phyloP scores from a whole-genome alignment of 495 filamentous ascomycete genomes.

The Podospora didyma region DNA sequence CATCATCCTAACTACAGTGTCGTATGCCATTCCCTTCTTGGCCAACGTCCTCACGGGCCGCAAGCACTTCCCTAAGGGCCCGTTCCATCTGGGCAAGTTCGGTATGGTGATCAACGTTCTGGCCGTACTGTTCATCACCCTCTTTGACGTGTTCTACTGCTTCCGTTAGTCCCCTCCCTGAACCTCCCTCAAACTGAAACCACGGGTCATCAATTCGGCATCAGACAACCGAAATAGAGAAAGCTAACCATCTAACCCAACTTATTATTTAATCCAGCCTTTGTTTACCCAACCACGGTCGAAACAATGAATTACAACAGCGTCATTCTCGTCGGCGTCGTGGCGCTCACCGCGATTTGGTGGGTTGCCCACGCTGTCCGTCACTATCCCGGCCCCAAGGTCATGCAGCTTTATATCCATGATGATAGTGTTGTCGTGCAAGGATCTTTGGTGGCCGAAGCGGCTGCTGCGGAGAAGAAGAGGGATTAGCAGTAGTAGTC shows the following conservation, averaged over 20 bases:
- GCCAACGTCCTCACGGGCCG: conserved; percentile 67
- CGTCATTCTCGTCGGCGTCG: conserved; percentile 57
- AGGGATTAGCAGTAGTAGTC: neutral
- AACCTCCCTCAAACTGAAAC: neutral
- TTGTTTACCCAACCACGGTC: conserved; percentile 49
- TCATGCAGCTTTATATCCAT: conserved; percentile 45
- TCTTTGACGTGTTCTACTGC: conserved; percentile 71
- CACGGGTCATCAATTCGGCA: too few relatives aligned
- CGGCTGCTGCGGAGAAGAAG: neutral
- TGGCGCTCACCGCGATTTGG: conserved; percentile 52
- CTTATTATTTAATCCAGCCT: conserved; percentile 40
- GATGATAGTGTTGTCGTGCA: conserved; percentile 17
- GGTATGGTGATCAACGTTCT: conserved; percentile 59
- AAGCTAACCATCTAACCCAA: too few relatives aligned
- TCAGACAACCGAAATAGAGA: too few relatives aligned
- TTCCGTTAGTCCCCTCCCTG: conserved; percentile 41
- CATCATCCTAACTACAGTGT: conserved; percentile 67
- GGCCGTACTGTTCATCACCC: conserved; percentile 59
- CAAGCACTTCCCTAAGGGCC: conserved; percentile 58
- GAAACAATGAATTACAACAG: conserved; percentile 70
- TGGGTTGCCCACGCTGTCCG: conserved; percentile 57
- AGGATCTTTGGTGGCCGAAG: neutral
- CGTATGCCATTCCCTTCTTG: conserved; percentile 72
- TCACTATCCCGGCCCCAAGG: conserved; percentile 58
- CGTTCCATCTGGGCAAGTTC: conserved; percentile 62